Percentiles rank a stretch among this genome's conserved stretches.
Conservation (phyloP, 2,329 filamentous ascomycete species). For the Cordyceps militaris region DNA sequence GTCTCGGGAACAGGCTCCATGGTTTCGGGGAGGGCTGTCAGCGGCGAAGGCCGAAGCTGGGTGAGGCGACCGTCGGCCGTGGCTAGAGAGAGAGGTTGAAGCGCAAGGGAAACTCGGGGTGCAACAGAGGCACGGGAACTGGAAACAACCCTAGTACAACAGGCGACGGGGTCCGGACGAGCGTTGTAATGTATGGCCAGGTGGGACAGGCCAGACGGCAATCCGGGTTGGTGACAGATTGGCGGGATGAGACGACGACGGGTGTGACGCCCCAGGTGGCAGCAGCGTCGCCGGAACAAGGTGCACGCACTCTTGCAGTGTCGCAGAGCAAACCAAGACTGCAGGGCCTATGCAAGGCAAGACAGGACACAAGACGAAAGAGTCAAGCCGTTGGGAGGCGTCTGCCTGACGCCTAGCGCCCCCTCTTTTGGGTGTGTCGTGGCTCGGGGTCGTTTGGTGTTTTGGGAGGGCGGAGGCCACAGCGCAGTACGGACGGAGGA, state of each 20-base stretch:
- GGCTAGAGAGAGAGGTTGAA: neutral
- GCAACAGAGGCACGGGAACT: neutral
- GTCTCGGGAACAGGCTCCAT: conserved; percentile 66
- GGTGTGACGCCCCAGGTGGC: neutral
- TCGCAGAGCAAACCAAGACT: neutral
- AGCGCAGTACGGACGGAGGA: neutral
- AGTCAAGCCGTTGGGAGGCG: conserved; percentile 7
- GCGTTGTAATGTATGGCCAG: neutral
- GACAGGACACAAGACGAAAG: neutral
- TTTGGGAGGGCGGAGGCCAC: conserved; percentile 3
- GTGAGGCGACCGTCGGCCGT: neutral
- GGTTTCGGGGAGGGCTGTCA: conserved; percentile 3
- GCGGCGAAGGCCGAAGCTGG: neutral
- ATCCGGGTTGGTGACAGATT: neutral
- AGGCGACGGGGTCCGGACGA: conserved; percentile 10
- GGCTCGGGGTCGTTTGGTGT: conserved; percentile 1
- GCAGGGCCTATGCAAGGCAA: neutral
- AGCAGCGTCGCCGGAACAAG: neutral
- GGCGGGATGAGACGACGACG: neutral
- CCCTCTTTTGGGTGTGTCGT: conserved; percentile 6
- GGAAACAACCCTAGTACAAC: neutral
- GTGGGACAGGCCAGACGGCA: conserved; percentile 10
- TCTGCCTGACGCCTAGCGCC: neutral
- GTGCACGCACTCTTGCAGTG: neutral
- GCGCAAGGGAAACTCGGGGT: neutral